Evolutionary conservation across 2,329 filamentous ascomycete genomes (phyloP).

Genomic region (Colletotrichum phormii): DNA sequence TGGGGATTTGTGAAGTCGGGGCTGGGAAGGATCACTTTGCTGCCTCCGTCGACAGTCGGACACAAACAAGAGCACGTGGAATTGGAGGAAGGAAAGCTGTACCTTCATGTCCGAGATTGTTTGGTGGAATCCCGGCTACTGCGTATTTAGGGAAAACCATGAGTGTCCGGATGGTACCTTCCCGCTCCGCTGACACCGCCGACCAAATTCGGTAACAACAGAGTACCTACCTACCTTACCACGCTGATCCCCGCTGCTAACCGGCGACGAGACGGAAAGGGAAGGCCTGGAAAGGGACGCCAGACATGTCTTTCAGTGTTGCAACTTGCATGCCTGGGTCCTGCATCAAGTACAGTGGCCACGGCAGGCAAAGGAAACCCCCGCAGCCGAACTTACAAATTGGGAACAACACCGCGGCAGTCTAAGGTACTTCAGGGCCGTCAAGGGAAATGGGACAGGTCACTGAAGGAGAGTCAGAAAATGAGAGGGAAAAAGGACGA

Average conservation of each 20-base stretch:
- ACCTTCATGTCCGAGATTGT: neutral
- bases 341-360: neutral
- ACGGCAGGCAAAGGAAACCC: neutral
- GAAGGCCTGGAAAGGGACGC: slow-evolving; percentile 5
- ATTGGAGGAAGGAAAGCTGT: neutral
- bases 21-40: neutral
- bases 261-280: slow-evolving; percentile 20
- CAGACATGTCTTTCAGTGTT: slow-evolving; percentile 1
- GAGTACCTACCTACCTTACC: neutral
- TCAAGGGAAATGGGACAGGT: neutral
- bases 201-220: slow-evolving; percentile 20
- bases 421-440: neutral
- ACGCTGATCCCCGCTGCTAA: slow-evolving; percentile 24
- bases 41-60: neutral
- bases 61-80: neutral
- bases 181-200: slow-evolving; percentile 4
- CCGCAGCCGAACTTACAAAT: neutral
- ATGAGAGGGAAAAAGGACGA: neutral
- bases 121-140: slow-evolving; percentile 4
- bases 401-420: neutral
- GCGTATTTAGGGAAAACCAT: neutral
- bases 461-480: neutral
- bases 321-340: neutral
- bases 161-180: slow-evolving; percentile 18
- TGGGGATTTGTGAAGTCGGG: neutral